Evolutionary conservation across 106 monocot genomes (phyloP).

Genomic region (Dendrobium catenatum): DNA sequence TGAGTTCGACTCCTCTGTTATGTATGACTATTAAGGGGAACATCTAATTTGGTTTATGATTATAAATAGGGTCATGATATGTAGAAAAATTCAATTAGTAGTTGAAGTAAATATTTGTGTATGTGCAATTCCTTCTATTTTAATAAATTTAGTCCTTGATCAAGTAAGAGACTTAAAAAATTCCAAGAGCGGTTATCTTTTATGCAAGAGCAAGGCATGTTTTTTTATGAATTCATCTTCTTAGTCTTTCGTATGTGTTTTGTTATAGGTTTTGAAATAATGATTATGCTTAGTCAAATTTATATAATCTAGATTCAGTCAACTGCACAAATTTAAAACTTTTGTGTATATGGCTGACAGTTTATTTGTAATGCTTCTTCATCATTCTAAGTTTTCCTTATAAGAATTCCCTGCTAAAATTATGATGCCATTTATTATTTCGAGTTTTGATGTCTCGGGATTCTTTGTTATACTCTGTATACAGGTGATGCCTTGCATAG

Average conservation of each 20-base stretch:
- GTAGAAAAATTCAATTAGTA: not conserved
- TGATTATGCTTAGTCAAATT: not conserved
- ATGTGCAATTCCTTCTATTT: not conserved
- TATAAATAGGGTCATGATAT: not conserved
- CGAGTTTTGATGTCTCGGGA: not conserved
- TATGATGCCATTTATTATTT: not conserved
- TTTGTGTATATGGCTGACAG: not conserved
- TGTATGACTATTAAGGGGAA: not conserved
- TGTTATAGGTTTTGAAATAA: not conserved
- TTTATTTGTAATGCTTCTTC: not conserved
- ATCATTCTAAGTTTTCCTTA: not conserved
- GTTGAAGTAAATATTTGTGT: not conserved
- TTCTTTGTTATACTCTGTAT: slow-evolving; percentile 10
- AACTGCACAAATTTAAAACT: not conserved
- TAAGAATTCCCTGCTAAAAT: not conserved
- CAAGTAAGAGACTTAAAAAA: not conserved
- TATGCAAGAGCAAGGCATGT: not conserved
- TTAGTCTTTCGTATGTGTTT: not conserved
- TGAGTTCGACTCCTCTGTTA: not conserved
- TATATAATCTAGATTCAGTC: not conserved
- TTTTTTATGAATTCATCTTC: not conserved
- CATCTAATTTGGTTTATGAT: not conserved
- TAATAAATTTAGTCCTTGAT: not conserved
- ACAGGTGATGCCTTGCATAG: slow-evolving; percentile 70
- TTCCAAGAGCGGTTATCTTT: not conserved